Conservation (phyloP, 805 yeast genomes). For the Citeromyces nyonsensis region DNA sequence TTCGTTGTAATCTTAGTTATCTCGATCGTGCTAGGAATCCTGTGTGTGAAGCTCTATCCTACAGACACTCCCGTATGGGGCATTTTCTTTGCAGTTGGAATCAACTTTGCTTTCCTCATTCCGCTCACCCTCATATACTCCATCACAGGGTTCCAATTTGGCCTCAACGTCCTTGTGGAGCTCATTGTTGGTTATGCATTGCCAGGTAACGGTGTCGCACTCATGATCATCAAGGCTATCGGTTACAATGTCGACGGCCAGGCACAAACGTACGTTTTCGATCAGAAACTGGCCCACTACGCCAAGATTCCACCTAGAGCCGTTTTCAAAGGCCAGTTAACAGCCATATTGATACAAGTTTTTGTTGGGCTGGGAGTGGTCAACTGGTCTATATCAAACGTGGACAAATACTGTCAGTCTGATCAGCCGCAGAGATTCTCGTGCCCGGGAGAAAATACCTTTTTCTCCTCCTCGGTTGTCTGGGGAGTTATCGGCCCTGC, state of each 20-base stretch:
- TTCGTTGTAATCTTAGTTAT: slow-evolving; percentile 27
- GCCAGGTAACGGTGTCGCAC: slow-evolving; percentile 46
- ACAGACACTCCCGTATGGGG: slow-evolving; percentile 53
- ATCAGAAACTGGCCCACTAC: slow-evolving; percentile 52
- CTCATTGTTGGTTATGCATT: slow-evolving; percentile 48
- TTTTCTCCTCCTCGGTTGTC: slow-evolving; percentile 38
- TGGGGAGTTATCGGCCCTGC: slow-evolving; percentile 62
- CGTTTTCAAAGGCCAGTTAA: slow-evolving; percentile 33
- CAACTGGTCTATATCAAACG: slow-evolving; percentile 20
- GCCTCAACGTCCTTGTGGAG: slow-evolving; percentile 48
- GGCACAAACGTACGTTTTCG: slow-evolving; percentile 35
- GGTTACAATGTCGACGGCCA: slow-evolving; percentile 43
- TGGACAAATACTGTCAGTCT: slow-evolving; percentile 24
- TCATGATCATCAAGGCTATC: slow-evolving; percentile 45
- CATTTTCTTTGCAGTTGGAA: slow-evolving; percentile 36
- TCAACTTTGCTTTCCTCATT: slow-evolving; percentile 36
- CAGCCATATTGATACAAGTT: slow-evolving; percentile 26
- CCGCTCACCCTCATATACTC: slow-evolving; percentile 52
- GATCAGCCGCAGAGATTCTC: slow-evolving; percentile 27
- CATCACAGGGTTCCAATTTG: slow-evolving; percentile 42
- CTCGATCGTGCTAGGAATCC: slow-evolving; percentile 25
- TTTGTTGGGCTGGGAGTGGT: slow-evolving; percentile 25
- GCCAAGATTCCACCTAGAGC: slow-evolving; percentile 48
- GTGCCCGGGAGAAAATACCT: slow-evolving; percentile 27
- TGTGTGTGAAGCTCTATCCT: slow-evolving; percentile 21